These are phyloP conservation scores for Coniella vitis DNA, from an alignment of 2,329 filamentous ascomycete genomes.

Conservation along the genomic window DNA sequence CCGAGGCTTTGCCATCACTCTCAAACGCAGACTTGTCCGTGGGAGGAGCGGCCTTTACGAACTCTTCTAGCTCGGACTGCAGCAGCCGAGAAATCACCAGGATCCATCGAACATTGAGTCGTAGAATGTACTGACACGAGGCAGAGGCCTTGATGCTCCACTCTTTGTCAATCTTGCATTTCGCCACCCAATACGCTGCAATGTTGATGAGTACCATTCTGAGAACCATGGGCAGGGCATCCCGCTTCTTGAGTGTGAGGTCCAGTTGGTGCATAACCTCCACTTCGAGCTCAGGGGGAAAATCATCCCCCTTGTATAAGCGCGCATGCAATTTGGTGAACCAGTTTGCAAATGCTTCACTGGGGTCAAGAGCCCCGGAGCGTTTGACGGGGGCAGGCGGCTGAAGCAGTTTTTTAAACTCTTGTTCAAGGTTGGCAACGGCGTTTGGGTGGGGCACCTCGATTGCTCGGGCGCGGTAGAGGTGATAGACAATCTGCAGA, in stretches of 20 bases:
- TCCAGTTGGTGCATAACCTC: conserved; percentile 76
- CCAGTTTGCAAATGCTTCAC: conserved; percentile 66
- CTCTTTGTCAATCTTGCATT: conserved; percentile 48
- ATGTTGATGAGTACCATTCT: conserved; percentile 85
- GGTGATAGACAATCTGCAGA: conserved; percentile 79
- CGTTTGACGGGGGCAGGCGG: conserved; percentile 27
- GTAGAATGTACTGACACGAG: conserved; percentile 60
- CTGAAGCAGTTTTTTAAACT: conserved; percentile 56
- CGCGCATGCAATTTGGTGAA: conserved; percentile 81
- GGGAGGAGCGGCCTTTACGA: conserved; percentile 34
- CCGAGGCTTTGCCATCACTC: conserved; percentile 20
- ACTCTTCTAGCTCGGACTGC: conserved; percentile 59
- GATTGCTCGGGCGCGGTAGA: conserved; percentile 76
- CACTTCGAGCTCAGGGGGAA: conserved; percentile 72
- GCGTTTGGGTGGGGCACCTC: conserved; percentile 69
- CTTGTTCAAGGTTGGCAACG: conserved; percentile 67
- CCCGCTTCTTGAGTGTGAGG: conserved; percentile 63
- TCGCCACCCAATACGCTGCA: conserved; percentile 70
- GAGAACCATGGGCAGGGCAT: conserved; percentile 58
- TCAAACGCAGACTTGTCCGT: conserved; percentile 26
- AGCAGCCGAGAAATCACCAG: conserved; percentile 64
- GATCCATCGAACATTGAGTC: conserved; percentile 73
- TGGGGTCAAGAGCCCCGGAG: conserved; percentile 41
- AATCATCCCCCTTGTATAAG: conserved; percentile 71
- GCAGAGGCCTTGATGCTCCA: conserved; percentile 38